These are phyloP conservation scores for Candida morakotiae DNA, from an alignment of 805 yeast species.

Conservation along the genomic window DNA sequence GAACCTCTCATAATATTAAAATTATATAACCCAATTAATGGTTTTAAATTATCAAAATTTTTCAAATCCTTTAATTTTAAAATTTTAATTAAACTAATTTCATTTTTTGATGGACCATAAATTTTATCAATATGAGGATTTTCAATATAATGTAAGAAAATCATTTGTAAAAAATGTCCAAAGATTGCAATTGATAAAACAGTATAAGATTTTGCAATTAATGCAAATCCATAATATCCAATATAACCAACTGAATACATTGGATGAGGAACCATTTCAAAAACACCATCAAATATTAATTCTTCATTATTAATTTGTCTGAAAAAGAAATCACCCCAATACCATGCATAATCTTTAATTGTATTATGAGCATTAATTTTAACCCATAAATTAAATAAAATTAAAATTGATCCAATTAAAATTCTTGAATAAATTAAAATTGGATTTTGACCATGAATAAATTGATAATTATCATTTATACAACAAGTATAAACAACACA, in stretches of 20 bases:
- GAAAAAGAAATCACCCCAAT: slow-evolving; percentile 92
- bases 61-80: slow-evolving; percentile 47
- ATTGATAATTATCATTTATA: slow-evolving; percentile 32
- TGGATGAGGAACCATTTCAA: slow-evolving; percentile 88
- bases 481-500: slow-evolving; percentile 55
- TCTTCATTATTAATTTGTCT: slow-evolving; percentile 59
- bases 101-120: slow-evolving; percentile 49
- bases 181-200: slow-evolving; percentile 64
- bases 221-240: slow-evolving; percentile 81
- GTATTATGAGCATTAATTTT: slow-evolving; percentile 84
- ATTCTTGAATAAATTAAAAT: slow-evolving; percentile 49
- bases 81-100: slow-evolving; percentile 30
- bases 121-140: slow-evolving; percentile 85
- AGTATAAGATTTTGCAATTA: slow-evolving; percentile 69
- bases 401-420: slow-evolving; percentile 54
- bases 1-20: slow-evolving; percentile 62
- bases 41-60: slow-evolving; percentile 36
- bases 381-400: slow-evolving; percentile 77
- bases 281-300: slow-evolving; percentile 82
- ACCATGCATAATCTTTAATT: slow-evolving; percentile 89
- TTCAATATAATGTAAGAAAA: slow-evolving; percentile 69
- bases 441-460: slow-evolving; percentile 35
- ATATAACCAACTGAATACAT: slow-evolving; percentile 89
- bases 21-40: slow-evolving; percentile 60
- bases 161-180: slow-evolving; percentile 77